These are phyloP conservation scores for Blepharisma japonicum DNA, from an alignment of 73 alveolate genomes.

Conservation along the genomic window DNA sequence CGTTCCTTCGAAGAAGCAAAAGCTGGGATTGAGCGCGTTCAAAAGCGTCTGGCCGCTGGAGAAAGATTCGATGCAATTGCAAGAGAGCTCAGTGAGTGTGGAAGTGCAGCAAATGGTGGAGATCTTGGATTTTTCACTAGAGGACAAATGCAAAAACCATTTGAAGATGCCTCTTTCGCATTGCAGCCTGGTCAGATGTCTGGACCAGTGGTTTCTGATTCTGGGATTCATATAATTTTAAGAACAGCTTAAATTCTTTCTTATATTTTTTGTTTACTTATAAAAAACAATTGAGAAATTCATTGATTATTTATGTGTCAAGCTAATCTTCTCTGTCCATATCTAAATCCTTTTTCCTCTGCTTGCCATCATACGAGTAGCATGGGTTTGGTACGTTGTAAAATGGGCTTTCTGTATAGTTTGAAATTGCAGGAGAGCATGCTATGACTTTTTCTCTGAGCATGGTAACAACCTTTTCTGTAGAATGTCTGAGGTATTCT, in stretches of 20 bases:
- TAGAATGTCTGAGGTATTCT: background rate
- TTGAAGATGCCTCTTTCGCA: conserved; percentile 93
- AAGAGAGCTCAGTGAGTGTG: conserved; percentile 80
- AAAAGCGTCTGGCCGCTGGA: conserved; percentile 49
- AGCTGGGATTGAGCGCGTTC: conserved; percentile 58
- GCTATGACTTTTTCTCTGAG: conserved; percentile 14
- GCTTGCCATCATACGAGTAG: no score
- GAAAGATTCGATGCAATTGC: conserved; percentile 78
- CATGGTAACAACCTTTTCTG: no score
- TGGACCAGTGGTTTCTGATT: conserved; percentile 87
- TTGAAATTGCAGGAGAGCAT: background rate
- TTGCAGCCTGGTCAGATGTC: conserved; percentile 84
- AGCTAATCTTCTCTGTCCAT: no score
- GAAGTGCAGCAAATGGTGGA: conserved; percentile 91
- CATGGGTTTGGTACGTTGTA: background rate
- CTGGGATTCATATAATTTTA: conserved; percentile 88
- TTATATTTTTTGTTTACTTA: no score
- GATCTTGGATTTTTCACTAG: conserved; percentile 88
- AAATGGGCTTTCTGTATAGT: background rate
- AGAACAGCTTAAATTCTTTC: conserved; percentile 38
- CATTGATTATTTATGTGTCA: no score
- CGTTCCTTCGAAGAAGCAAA: conserved; percentile 86
- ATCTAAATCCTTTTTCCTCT: no score
- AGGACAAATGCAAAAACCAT: conserved; percentile 88
- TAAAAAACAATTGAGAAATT: no score